Evolutionary conservation across 2,329 filamentous ascomycete species (phyloP), one percentile per base, ranked within the genome.

Genomic region (Arthroderma sp.): DNA sequence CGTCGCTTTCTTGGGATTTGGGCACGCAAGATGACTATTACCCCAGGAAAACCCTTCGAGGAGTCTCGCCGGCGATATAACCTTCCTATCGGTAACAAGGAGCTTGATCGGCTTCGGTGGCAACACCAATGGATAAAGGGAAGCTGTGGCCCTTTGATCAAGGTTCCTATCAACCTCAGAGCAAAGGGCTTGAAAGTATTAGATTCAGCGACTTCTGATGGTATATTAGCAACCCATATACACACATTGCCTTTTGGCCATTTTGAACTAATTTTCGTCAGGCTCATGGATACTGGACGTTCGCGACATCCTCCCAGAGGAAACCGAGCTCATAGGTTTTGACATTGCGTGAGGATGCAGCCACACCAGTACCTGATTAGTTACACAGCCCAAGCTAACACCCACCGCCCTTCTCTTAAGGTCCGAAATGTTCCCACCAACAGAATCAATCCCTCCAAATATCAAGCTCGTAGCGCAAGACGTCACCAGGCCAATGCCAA

Each of bases 71-170:
- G 34, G 7, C 43, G 38, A 15, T 44, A 44, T 15, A 6, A 31
- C 11, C 36, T 44, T n/a, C 43, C 43, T 6, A 30, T 32, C 8
- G 36, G 38, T 22, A 34, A n/a, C 29, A 38, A 29, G 10, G 43
- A 44, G 36, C 28, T 36, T 28, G 43, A 44, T 30, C 43, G 43
- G 34, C 31, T 44, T 27, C 29, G 43, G n/a, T 30, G 36, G 6
- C 43, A 44, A 37, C 43, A 44, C 29, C 36, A 44, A 34, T 38
- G 38, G 36, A 34, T 44, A 36, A 44, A 44, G 28, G 29, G 36
- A 28, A 44, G 34, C 32, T 36, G 34, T 29, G 43, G 43, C n/a
- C 31, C 31, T 36, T 38, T 44, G 11, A 44, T 44, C 36, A 38
- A 31, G 36, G 36, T 37, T n/a, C 43, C 43, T n/a, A 22, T 31